Evolutionary conservation across 179 eudicot genomes (phyloP), one percentile per base, ranked within the genome.

Genomic region (Spinacia oleracea): DNA sequence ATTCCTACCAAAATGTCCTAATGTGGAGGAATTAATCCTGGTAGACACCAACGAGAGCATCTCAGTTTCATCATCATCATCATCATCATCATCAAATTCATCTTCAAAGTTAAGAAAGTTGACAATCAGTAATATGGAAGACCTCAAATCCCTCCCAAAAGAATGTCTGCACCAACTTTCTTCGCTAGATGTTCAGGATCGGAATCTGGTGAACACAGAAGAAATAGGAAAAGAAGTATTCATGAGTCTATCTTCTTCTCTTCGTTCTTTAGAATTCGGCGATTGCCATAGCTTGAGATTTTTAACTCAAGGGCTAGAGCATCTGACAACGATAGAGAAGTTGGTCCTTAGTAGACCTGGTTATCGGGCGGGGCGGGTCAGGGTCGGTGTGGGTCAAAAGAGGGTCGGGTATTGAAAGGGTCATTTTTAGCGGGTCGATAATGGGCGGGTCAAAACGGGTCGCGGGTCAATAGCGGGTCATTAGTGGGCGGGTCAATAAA

Each of bases 71-170:
- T 20, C 20, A 27, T 18, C 7, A 4, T 21, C 73, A n/a, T 21
- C 78, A 63, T 3, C 42, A 29, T 74, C 68, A 0, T 43, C 70
- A 11, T 15, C 25, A 32, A 46, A 0, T 2, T 16, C 43, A 1
- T 5, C 70, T 50, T 56, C 72, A 31, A 76, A 35, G 75, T 65
- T 83, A 50, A 72, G 67, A 23, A 50, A 11, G 4, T 55, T 79
- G 68, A 20, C 29, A 10, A 25, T 78, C 9, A 73, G 64, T 27
- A 21, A 74, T 20, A 46, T 75, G 0, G 82, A 72, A 42, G 73
- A 75, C 45, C 77, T 83, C 1, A 67, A 71, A 32, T 73, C 74
- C 25, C 72, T 81, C 31, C 77, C 81, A 21, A 23, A 58, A 27
- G 63, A 72, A 43, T 66, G 62, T 51, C 38, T 81, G 46, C 67